Conservation (phyloP, 1,139 yeast genomes). For the Candida tetrigidarum region DNA sequence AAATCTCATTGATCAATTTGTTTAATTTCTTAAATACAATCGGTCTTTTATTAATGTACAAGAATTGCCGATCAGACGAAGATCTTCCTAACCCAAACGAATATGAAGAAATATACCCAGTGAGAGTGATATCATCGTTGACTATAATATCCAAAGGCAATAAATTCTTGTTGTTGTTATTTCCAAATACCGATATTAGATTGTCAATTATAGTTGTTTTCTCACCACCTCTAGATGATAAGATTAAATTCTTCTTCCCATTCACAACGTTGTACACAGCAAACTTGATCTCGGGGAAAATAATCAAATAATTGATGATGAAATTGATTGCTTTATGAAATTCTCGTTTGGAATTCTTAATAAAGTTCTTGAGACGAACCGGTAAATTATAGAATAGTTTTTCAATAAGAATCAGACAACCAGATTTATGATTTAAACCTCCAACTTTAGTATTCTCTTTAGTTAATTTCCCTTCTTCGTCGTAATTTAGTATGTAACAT, state of each 20-base stretch:
- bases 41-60: conserved; percentile 80
- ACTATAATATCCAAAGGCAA: conserved; percentile 44
- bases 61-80: conserved; percentile 72
- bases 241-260: conserved; percentile 53
- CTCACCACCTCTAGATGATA: conserved; percentile 53
- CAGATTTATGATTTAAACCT: conserved; percentile 46
- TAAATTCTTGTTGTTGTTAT: conserved; percentile 62
- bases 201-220: conserved; percentile 47
- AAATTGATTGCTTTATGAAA: conserved; percentile 65
- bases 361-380: conserved; percentile 73
- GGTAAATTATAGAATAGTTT: conserved; percentile 69
- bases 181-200: conserved; percentile 71
- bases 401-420: conserved; percentile 58
- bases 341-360: conserved; percentile 70
- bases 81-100: conserved; percentile 72
- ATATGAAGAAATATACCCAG: conserved; percentile 73
- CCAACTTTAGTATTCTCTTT: conserved; percentile 42
- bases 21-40: conserved; percentile 57
- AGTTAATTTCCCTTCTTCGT: conserved; percentile 53
- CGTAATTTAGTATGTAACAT: conserved; percentile 58
- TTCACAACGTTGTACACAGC: conserved; percentile 56
- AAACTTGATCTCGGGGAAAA: conserved; percentile 60
- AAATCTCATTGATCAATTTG: conserved; percentile 72
- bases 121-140: conserved; percentile 32
- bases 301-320: conserved; percentile 71